Conservation (phyloP, 2,329 filamentous ascomycete species). For the Fusarium annulatum region DNA sequence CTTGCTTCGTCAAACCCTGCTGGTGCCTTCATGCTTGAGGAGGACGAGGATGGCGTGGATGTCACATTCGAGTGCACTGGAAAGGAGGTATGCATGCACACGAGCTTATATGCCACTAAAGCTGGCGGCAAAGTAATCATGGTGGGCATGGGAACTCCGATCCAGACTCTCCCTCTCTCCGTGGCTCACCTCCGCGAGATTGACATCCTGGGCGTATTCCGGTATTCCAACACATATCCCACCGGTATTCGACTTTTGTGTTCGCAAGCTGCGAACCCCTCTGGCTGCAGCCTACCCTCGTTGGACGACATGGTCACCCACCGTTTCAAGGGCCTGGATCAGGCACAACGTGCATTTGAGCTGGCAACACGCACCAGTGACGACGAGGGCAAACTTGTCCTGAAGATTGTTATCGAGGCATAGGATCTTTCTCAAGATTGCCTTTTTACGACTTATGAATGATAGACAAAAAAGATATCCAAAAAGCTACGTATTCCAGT, state of each 20-base stretch:
- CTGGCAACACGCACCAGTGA: conserved; percentile 76
- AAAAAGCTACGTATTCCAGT: background rate
- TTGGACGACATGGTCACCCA: conserved; percentile 81
- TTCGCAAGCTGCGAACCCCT: conserved; percentile 53
- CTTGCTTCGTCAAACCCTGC: conserved; percentile 53
- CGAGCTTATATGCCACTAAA: conserved; percentile 76
- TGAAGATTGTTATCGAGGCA: conserved; percentile 76
- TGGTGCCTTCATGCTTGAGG: conserved; percentile 53
- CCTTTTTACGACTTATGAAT: conserved; percentile 21
- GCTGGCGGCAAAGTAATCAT: conserved; percentile 79
- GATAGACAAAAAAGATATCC: conserved; percentile 39
- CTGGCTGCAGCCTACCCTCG: conserved; percentile 64
- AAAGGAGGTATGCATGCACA: conserved; percentile 79
- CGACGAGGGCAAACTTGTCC: conserved; percentile 73
- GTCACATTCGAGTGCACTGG: conserved; percentile 82
- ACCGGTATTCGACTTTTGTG: conserved; percentile 73
- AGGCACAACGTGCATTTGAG: conserved; percentile 73
- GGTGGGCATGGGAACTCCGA: conserved; percentile 82
- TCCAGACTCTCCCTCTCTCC: conserved; percentile 79
- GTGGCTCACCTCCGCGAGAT: conserved; percentile 80
- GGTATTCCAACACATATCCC: conserved; percentile 80
- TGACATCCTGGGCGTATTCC: conserved; percentile 81
- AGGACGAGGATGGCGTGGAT: conserved; percentile 75
- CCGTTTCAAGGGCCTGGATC: conserved; percentile 72
- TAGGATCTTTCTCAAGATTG: conserved; percentile 43